These are phyloP conservation scores for Lactuca sativa DNA, from an alignment of 129 eudicot genomes.

Conservation along the genomic window DNA sequence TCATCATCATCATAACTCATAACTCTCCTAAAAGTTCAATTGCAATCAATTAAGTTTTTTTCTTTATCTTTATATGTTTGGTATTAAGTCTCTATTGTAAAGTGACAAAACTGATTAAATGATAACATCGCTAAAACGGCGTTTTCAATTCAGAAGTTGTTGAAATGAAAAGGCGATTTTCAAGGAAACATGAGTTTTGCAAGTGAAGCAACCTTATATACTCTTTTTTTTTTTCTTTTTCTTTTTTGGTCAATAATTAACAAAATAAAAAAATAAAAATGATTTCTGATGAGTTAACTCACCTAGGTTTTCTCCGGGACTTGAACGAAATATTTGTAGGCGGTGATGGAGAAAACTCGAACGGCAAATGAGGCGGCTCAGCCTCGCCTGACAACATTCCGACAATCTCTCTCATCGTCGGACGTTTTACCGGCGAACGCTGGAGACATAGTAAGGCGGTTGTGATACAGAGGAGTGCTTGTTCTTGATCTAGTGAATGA, in stretches of 20 bases:
- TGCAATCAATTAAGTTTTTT: background rate
- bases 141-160: conserved; percentile 1
- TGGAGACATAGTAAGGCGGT: conserved; percentile 76
- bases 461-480: conserved; percentile 73
- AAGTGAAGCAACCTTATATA: conserved; percentile 36
- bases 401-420: too few relatives aligned
- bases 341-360: conserved; percentile 97
- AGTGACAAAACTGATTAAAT: background rate
- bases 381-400: conserved; percentile 81
- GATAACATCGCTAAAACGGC: background rate
- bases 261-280: conserved; percentile 17
- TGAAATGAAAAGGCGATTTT: conserved; percentile 16
- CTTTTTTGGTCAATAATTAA: conserved; percentile 24
- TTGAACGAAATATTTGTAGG: conserved; percentile 80
- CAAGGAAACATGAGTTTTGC: conserved; percentile 29
- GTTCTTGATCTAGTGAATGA: conserved; percentile 58
- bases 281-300: conserved; percentile 40
- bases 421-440: too few relatives aligned
- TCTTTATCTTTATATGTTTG: background rate
- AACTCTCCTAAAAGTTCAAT: conserved; percentile 31
- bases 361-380: conserved; percentile 87
- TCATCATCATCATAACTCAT: conserved; percentile 47
- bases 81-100: background rate
- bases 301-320: conserved; percentile 75
- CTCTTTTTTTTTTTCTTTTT: conserved; percentile 31